Evolutionary conservation across 495 filamentous ascomycete species (phyloP), one percentile per base, ranked within the genome.

Genomic region (Chaetomidium leptoderma): DNA sequence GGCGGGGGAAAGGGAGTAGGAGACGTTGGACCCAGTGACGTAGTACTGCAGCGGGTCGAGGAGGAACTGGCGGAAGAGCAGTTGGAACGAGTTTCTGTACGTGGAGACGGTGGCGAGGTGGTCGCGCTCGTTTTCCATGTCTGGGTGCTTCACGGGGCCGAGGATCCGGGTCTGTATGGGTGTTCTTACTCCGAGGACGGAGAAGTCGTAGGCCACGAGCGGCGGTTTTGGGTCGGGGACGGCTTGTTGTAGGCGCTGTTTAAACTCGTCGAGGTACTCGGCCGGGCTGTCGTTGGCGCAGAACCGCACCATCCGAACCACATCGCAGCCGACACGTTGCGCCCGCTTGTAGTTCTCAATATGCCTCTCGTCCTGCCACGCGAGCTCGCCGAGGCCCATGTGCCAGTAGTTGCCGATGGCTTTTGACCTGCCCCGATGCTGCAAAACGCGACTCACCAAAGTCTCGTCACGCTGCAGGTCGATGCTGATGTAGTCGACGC

Each of bases 1-100:
- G 0, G 82, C 83, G 0, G 89, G 89, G 0, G 86, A 90, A 32
- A 90, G 73, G 66, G 85, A 90, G 71, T 90, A 90, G 27, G 82
- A 79, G 17, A 90, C 86, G 53, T 80, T 86, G 19, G 83, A 85
- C 4, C 89, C 89, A 26, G 88, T 75, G 35, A 89, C 85, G 66
- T 86, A 91, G 65, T 89, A 91, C 43, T 87, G 77, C 33, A 91
- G 77, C 0, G 87, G 87, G 46, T 86, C 81, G 36, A 86, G 69
- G 6, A 78, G 66, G 50, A 83, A 80, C 27, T 81, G 81, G 30
- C 72, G 70, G 73, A 81, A 79, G 54, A 86, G 49, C 70, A 78
- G 45, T 70, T 82, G 59, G 70, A 78, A 39, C 72, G 80, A 35
- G 79, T 87, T n/a, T n/a, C n/a, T 30, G 76, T 79, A 61, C 47